phyloP scores from a whole-genome alignment of 2,329 filamentous ascomycete genomes.

The Claviceps humidiphila region DNA sequence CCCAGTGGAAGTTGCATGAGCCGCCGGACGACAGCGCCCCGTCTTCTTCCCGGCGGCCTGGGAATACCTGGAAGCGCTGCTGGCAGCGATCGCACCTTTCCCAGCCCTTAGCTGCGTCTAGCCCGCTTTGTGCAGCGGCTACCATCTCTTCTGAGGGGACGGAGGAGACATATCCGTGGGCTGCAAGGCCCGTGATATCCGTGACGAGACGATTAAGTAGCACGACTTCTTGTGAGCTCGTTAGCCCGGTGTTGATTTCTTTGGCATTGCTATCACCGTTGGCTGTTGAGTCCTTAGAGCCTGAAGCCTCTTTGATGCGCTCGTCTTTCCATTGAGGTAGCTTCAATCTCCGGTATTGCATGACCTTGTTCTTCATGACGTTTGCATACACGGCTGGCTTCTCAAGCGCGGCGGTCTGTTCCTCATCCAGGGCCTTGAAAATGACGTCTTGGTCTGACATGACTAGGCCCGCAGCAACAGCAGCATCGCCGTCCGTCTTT shows the following conservation, averaged over 20 bases:
- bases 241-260: slow-evolving; percentile 57
- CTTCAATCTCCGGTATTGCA: slow-evolving; percentile 63
- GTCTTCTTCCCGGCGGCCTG: slow-evolving; percentile 66
- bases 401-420: slow-evolving; percentile 59
- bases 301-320: slow-evolving; percentile 22
- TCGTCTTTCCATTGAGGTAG: slow-evolving; percentile 58
- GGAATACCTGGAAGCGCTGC: slow-evolving; percentile 82
- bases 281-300: background rate
- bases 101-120: slow-evolving; percentile 58
- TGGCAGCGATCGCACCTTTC: slow-evolving; percentile 83
- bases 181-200: slow-evolving; percentile 47
- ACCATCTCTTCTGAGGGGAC: slow-evolving; percentile 56
- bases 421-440: slow-evolving; percentile 58
- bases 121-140: slow-evolving; percentile 48
- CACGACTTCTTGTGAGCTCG: slow-evolving; percentile 50
- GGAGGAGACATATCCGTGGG: slow-evolving; percentile 61
- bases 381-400: slow-evolving; percentile 66
- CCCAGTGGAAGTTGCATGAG: slow-evolving; percentile 68
- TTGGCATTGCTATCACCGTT: slow-evolving; percentile 26
- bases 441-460: slow-evolving; percentile 55
- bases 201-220: slow-evolving; percentile 52
- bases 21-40: slow-evolving; percentile 65
- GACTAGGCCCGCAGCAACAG: slow-evolving; percentile 27
- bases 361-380: slow-evolving; percentile 68
- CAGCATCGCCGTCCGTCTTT: slow-evolving; percentile 23